Conservation (phyloP, 2,329 filamentous ascomycete genomes). For the Colletotrichum sp. region DNA sequence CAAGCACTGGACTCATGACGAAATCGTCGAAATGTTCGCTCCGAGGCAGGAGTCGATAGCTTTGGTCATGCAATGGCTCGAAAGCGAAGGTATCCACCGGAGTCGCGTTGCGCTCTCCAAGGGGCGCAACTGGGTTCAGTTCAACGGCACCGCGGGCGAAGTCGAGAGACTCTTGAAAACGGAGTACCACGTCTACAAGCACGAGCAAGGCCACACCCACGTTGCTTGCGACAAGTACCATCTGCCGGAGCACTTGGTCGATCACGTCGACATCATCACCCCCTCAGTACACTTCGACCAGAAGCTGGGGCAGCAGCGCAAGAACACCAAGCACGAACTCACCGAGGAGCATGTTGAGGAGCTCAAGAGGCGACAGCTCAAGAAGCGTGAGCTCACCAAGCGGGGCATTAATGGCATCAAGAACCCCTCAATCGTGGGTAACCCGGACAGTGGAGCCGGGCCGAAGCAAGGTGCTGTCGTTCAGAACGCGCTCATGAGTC, state of each 20-base stretch:
- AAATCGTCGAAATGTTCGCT: conserved; percentile 48
- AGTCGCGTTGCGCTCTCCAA: conserved; percentile 53
- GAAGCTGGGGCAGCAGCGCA: conserved; percentile 29
- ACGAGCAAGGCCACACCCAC: conserved; percentile 37
- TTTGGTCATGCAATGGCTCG: conserved; percentile 59
- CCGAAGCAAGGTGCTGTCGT: conserved; percentile 35
- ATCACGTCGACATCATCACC: conserved; percentile 46
- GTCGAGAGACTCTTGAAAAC: conserved; percentile 58
- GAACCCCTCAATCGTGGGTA: conserved; percentile 31
- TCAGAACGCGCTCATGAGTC: conserved; percentile 31
- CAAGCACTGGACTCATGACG: conserved; percentile 48
- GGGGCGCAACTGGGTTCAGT: conserved; percentile 57
- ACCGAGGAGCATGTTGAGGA: conserved; percentile 25
- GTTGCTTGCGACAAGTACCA: conserved; percentile 47
- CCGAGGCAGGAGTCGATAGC: conserved; percentile 48
- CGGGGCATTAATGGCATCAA: conserved; percentile 19
- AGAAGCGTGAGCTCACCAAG: conserved; percentile 11
- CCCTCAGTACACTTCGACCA: conserved; percentile 44
- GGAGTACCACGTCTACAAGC: conserved; percentile 56
- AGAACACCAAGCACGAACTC: conserved; percentile 26
- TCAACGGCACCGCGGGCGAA: conserved; percentile 58
- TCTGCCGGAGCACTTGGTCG: conserved; percentile 38
- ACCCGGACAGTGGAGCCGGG: conserved; percentile 26
- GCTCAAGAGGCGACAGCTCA: conserved; percentile 27
- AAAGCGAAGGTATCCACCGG: conserved; percentile 51